Evolutionary conservation across 2,329 filamentous ascomycete genomes (phyloP), one percentile per base, ranked within the genome.

Genomic region (Tolypocladium album): DNA sequence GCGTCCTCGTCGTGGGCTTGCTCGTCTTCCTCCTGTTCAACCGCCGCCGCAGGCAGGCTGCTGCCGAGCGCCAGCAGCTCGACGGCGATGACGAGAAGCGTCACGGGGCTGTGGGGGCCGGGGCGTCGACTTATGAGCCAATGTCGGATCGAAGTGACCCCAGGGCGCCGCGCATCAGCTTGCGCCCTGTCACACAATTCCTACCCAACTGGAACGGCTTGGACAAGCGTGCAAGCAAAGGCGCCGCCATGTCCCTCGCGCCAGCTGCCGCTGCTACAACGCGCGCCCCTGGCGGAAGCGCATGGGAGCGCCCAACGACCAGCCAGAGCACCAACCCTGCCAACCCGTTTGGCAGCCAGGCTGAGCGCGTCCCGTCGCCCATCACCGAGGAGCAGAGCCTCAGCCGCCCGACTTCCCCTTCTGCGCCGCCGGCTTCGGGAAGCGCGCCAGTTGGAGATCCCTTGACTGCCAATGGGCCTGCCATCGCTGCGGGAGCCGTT

Each of bases 161-260:
- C 72, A 63, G 78, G 79, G 87, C 92, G 53, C 91, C 92, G n/a
- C 88, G 88, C 63, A 81, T 97, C 62, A 95, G 90, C 69, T 80
- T 96, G 59, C 88, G 91, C 57, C 92, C 92, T 3, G 83, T 94
- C 56, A 93, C 90, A 47, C 86, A 94, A 68, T 92, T 96, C 74
- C 80, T 90, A 45, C 89, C 90, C 6, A 86, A 84, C 68, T 81
- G 67, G 65, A 73, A 72, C 53, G 45, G 57, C 59, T 67, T 76
- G 9, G 80, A 83, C 59, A 79, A 80, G 69, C 76, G 78, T 57
- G 69, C 72, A 42, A 84, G 79, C 74, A 80, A 78, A 61, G 78
- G 76, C 39, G 76, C 77, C 61, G 74, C 72, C 39, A 71, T 80
- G 59, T 71, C 72, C 39, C 69, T 76, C 11, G 67, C 71, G 55